Percentiles rank a stretch among this genome's conserved stretches.
These are phyloP conservation scores for Cladophialophora yegresii DNA, from an alignment of 2,329 filamentous ascomycete genomes.

Conservation along the genomic window DNA sequence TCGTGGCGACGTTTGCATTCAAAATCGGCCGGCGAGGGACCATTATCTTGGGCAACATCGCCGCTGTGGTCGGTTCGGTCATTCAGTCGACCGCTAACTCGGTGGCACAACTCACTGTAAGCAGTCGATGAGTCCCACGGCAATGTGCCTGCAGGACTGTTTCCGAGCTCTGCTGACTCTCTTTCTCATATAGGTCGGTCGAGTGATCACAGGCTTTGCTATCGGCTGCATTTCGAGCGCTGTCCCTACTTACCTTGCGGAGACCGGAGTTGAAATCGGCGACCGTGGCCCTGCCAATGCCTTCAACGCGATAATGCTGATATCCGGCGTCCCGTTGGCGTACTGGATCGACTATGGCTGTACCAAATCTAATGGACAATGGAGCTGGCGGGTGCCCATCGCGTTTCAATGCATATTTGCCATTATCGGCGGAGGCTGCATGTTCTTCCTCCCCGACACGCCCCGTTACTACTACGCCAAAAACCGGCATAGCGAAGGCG, in stretches of 20 bases:
- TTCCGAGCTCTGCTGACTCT: not conserved
- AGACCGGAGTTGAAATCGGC: conserved; percentile 38
- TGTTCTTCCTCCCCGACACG: conserved; percentile 36
- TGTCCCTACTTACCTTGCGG: conserved; percentile 40
- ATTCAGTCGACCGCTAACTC: conserved; percentile 38
- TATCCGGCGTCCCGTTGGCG: conserved; percentile 38
- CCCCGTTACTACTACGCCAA: conserved; percentile 40
- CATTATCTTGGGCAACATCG: conserved; percentile 36
- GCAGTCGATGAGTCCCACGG: not conserved
- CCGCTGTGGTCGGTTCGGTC: conserved; percentile 40
- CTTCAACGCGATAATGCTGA: conserved; percentile 40
- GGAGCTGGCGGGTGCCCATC: conserved; percentile 41
- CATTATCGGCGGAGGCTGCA: conserved; percentile 33
- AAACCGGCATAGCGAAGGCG: conserved; percentile 36
- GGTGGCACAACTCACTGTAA: conserved; percentile 38
- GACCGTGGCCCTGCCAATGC: conserved; percentile 38
- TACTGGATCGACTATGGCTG: conserved; percentile 44
- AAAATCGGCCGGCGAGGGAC: conserved; percentile 38
- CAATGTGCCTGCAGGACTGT: not conserved
- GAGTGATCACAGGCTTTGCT: conserved; percentile 37
- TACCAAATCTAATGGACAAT: conserved; percentile 37
- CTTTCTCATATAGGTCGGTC: conserved; percentile 10
- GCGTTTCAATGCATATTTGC: conserved; percentile 39
- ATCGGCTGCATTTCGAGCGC: conserved; percentile 41
- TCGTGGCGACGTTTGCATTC: conserved; percentile 37